Conservation (phyloP, 495 filamentous ascomycete species). For the Penicillium manginii region DNA sequence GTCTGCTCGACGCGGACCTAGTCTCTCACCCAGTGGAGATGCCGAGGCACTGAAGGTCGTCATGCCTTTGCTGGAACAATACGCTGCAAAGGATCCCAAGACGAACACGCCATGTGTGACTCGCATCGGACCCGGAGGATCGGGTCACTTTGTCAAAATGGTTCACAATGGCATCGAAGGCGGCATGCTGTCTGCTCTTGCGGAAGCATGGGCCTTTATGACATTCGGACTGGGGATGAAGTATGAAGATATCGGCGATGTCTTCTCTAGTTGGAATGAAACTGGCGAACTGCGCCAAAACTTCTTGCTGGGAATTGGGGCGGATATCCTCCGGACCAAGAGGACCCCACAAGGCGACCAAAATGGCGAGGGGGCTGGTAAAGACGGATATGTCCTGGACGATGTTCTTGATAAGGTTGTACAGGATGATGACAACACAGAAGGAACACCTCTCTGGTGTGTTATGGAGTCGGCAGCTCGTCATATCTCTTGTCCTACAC, state of each 20-base stretch:
- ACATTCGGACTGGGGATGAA: slow-evolving; percentile 59
- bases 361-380: slow-evolving; percentile 40
- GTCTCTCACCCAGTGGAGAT: slow-evolving; percentile 68
- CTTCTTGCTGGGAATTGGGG: slow-evolving; percentile 66
- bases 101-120: slow-evolving; percentile 65
- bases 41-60: slow-evolving; percentile 58
- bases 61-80: slow-evolving; percentile 63
- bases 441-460: slow-evolving; percentile 72
- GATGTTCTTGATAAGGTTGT: slow-evolving; percentile 76
- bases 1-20: slow-evolving; percentile 65
- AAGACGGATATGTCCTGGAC: slow-evolving; percentile 57
- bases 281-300: slow-evolving; percentile 61
- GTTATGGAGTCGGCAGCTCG: slow-evolving; percentile 62
- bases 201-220: slow-evolving; percentile 71
- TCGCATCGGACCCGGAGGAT: slow-evolving; percentile 62
- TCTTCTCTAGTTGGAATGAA: slow-evolving; percentile 69
- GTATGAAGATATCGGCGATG: slow-evolving; percentile 72
- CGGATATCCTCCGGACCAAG: slow-evolving; percentile 59
- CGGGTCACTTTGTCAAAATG: slow-evolving; percentile 79
- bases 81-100: slow-evolving; percentile 62
- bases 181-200: slow-evolving; percentile 64
- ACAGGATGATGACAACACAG: slow-evolving; percentile 67
- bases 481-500: slow-evolving; percentile 68
- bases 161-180: slow-evolving; percentile 79
- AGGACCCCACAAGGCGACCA: slow-evolving; percentile 47